Conservation (phyloP, 306 rosid genomes). For the Casuarina equisetifolia region DNA sequence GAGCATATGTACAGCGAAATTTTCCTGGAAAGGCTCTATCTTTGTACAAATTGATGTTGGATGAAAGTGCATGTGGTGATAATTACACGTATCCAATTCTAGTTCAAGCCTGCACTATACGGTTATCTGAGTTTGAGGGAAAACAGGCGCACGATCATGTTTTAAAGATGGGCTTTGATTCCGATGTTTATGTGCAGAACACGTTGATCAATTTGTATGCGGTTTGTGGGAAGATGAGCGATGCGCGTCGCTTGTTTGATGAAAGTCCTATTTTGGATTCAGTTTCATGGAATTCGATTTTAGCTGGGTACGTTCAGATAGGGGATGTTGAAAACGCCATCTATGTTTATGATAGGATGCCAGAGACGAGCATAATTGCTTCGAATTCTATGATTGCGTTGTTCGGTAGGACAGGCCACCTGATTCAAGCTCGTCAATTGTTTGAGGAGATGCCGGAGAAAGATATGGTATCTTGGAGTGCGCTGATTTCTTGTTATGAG, state of each 20-base stretch:
- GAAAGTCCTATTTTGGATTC: constrained; percentile 66
- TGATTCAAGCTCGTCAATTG: constrained; percentile 43
- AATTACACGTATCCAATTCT: constrained; percentile 67
- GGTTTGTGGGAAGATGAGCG: constrained; percentile 53
- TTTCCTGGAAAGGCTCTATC: constrained; percentile 39
- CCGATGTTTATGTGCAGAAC: constrained; percentile 62
- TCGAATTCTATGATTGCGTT: constrained; percentile 72
- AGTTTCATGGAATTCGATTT: constrained; percentile 76
- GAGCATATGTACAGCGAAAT: constrained; percentile 50
- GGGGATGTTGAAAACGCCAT: constrained; percentile 49
- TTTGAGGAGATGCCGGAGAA: constrained; percentile 46
- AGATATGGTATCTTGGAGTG: constrained; percentile 86
- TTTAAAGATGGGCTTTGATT: constrained; percentile 53
- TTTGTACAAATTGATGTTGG: constrained; percentile 43
- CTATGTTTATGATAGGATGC: constrained; percentile 48
- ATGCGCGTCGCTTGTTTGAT: constrained; percentile 63
- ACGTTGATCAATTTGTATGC: constrained; percentile 66
- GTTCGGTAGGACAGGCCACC: constrained; percentile 52
- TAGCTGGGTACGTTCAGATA: constrained; percentile 65
- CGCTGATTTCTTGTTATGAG: constrained; percentile 70
- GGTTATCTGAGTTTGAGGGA: constrained; percentile 53
- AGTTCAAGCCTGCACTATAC: constrained; percentile 58
- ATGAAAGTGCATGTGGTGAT: constrained; percentile 33
- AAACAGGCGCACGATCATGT: constrained; percentile 55
- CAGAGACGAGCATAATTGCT: constrained; percentile 54